A percentile compares a stretch with the other conserved stretches of the same genome.
These are phyloP conservation scores for Umbelopsis vinacea DNA, from an alignment of 192 early-diverging fungal genomes.

Conservation along the genomic window DNA sequence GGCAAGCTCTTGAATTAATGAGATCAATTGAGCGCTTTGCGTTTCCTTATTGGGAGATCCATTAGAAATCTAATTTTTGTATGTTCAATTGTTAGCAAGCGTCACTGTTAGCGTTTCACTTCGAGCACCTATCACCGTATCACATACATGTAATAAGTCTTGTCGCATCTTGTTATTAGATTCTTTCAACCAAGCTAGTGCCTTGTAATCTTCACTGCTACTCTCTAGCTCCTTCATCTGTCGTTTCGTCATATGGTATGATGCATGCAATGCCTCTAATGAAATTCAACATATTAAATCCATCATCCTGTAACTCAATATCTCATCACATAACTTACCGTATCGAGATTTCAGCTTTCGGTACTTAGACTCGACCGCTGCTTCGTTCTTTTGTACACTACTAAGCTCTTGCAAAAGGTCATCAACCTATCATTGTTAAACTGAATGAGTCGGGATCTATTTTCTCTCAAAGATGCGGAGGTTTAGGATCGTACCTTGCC, in stretches of 20 bases:
- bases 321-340: constrained; percentile 30
- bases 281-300: not conserved
- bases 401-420: constrained; percentile 48
- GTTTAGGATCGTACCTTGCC: constrained; percentile 23
- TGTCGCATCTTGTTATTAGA: constrained; percentile 30
- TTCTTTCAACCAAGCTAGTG: constrained; percentile 25
- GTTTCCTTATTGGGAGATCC: not conserved
- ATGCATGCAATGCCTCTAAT: constrained; percentile 38
- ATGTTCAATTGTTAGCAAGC: not conserved
- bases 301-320: not conserved
- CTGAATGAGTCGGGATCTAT: not conserved
- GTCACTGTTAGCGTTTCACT: not conserved
- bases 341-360: constrained; percentile 46
- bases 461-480: not conserved
- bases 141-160: constrained; percentile 24
- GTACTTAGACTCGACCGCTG: constrained; percentile 40
- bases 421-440: constrained; percentile 40
- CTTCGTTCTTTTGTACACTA: constrained; percentile 39
- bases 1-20: constrained; percentile 58
- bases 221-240: constrained; percentile 23
- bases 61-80: not conserved
- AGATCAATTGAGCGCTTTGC: constrained; percentile 53
- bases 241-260: constrained; percentile 36
- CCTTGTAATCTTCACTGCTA: constrained; percentile 16
- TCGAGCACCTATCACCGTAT: not conserved